Percentiles rank a stretch among this genome's conserved stretches.
phyloP scores from a whole-genome alignment of 768 basidiomycete genomes.

The Mycena crocata region DNA sequence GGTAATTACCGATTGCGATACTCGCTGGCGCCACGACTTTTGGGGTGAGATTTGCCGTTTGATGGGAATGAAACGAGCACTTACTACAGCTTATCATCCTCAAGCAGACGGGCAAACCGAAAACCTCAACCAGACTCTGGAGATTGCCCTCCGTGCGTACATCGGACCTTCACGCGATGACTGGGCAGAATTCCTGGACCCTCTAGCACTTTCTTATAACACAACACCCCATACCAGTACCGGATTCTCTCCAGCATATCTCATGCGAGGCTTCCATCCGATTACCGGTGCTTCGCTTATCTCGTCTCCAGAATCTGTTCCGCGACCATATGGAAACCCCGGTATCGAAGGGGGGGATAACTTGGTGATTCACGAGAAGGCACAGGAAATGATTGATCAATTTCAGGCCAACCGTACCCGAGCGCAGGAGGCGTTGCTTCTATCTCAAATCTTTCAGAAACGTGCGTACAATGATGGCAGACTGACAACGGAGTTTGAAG shows the following conservation, averaged over 20 bases:
- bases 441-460: slow-evolving; percentile 24
- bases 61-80: slow-evolving; percentile 5
- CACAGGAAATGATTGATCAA: slow-evolving; percentile 5
- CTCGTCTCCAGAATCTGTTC: not conserved
- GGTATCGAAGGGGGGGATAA: not conserved
- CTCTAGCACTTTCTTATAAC: not conserved
- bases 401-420: slow-evolving; percentile 2
- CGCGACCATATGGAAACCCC: not conserved
- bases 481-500: slow-evolving; percentile 16
- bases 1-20: not conserved
- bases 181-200: not conserved
- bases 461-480: slow-evolving; percentile 30
- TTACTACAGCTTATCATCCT: slow-evolving; percentile 2
- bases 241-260: not conserved
- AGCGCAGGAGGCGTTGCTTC: slow-evolving; percentile 1
- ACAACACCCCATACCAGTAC: slow-evolving; percentile 4
- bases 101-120: slow-evolving; percentile 7
- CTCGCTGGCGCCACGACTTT: not conserved
- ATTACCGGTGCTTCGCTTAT: not conserved
- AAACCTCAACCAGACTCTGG: not conserved
- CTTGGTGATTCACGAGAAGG: slow-evolving; percentile 3
- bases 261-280: not conserved
- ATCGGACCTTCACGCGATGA: not conserved
- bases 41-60: not conserved
- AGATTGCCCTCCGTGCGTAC: not conserved